A percentile compares a stretch with the other conserved stretches of the same genome.
Conservation (phyloP, 2,329 filamentous ascomycete genomes). For the Penicillium capsulatum region DNA sequence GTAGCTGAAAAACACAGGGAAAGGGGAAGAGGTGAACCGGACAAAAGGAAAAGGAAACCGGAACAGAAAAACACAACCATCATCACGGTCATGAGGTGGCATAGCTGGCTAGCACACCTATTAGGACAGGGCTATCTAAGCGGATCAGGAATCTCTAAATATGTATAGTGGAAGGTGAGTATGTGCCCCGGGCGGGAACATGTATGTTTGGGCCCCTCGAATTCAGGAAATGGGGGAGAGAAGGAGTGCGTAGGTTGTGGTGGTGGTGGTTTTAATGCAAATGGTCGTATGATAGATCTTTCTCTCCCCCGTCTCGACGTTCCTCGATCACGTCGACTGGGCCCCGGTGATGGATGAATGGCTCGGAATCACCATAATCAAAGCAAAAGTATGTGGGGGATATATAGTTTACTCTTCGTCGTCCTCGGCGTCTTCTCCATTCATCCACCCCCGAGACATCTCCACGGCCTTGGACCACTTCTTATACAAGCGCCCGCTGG, state of each 20-base stretch:
- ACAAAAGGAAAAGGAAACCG: constrained; percentile 5
- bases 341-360: no score
- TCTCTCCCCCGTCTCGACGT: no score
- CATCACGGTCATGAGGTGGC: constrained; percentile 21
- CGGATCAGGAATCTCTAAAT: constrained; percentile 16
- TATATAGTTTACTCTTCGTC: constrained; percentile 19
- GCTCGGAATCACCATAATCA: no score
- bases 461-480: constrained; percentile 73
- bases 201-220: constrained; percentile 1
- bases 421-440: constrained; percentile 25
- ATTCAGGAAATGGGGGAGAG: constrained; percentile 6
- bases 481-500: constrained; percentile 61
- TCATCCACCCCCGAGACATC: constrained; percentile 70
- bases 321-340: no score
- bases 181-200: constrained; percentile 10
- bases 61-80: constrained; percentile 22
- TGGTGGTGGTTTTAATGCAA: background rate
- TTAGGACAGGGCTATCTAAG: constrained; percentile 19
- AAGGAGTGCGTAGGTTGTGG: constrained; percentile 1
- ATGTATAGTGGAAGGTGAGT: constrained; percentile 20
- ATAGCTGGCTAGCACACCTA: constrained; percentile 13
- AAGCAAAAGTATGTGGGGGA: constrained; percentile 1
- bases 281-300: no score
- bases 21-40: background rate
- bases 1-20: background rate